A percentile compares a stretch with the other conserved stretches of the same genome.
These are phyloP conservation scores for Ambrosia trifida DNA, from an alignment of 129 eudicot genomes.

Conservation along the genomic window DNA sequence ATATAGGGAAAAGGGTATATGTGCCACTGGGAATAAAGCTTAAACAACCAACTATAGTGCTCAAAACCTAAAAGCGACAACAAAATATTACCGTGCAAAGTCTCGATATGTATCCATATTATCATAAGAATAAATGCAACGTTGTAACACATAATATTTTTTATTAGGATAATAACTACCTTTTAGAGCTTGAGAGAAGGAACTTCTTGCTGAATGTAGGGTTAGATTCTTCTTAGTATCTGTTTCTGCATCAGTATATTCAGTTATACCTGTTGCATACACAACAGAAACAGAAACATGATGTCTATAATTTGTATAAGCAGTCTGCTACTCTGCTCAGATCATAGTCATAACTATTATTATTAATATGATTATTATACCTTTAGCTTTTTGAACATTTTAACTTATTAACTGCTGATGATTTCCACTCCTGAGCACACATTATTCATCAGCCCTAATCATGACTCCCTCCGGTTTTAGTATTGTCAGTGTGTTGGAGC, in stretches of 20 bases:
- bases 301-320: conserved; percentile 21
- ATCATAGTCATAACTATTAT: not conserved
- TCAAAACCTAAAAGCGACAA: no score
- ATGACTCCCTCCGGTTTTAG: no score
- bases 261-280: conserved; percentile 37
- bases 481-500: no score
- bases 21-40: no score
- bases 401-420: conserved; percentile 11
- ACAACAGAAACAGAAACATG: conserved; percentile 19
- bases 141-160: not conserved
- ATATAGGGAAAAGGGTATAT: no score
- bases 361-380: conserved; percentile 27
- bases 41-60: no score
- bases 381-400: conserved; percentile 68
- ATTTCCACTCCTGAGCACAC: conserved; percentile 15
- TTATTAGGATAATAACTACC: conserved; percentile 39
- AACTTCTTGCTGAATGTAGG: conserved; percentile 83
- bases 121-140: conserved; percentile 2
- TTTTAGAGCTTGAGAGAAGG: conserved; percentile 90
- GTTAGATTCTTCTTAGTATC: conserved; percentile 54
- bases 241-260: conserved; percentile 52
- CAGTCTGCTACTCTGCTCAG: not conserved
- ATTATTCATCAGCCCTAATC: no score
- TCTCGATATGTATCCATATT: no score
- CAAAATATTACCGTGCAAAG: no score